phyloP scores from a whole-genome alignment of 2,329 filamentous ascomycete species.

The Nemania sp. region DNA sequence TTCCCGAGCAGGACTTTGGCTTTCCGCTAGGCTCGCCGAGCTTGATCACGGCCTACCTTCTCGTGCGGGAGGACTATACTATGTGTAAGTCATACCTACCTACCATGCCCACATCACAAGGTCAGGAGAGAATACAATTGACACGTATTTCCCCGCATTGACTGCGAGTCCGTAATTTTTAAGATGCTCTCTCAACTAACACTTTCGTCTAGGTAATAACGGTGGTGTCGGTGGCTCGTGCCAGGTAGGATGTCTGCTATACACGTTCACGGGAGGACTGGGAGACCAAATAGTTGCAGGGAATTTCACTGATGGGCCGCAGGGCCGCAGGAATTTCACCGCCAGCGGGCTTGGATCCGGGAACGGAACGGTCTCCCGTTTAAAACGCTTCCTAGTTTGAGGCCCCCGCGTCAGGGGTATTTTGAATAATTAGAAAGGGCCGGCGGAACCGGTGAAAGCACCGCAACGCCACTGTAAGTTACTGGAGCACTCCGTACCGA shows the following conservation, averaged over 20 bases:
- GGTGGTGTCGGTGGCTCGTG: no score
- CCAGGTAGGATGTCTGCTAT: no score
- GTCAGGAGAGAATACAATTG: no score
- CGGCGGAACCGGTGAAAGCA: no score
- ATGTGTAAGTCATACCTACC: conserved; percentile 40
- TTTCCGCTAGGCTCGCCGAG: conserved; percentile 38
- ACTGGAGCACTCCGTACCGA: no score
- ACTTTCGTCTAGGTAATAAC: no score
- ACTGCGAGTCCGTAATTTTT: no score
- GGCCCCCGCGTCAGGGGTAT: background rate
- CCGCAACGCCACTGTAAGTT: no score
- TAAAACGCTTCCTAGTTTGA: background rate
- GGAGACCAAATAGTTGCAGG: conserved; percentile 2
- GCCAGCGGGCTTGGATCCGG: background rate
- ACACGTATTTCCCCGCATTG: no score
- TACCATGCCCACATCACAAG: conserved; percentile 1
- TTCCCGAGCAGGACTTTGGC: conserved; percentile 35
- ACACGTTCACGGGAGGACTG: no score
- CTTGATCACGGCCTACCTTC: conserved; percentile 40
- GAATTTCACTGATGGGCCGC: conserved; percentile 11
- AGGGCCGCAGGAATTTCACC: conserved; percentile 9
- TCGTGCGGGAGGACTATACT: conserved; percentile 42
- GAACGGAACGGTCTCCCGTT: background rate
- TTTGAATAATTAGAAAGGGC: no score
- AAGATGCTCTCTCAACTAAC: no score